These are phyloP conservation scores for Tetradesmus obliquus DNA, from an alignment of 139 green algal genomes.

Conservation along the genomic window DNA sequence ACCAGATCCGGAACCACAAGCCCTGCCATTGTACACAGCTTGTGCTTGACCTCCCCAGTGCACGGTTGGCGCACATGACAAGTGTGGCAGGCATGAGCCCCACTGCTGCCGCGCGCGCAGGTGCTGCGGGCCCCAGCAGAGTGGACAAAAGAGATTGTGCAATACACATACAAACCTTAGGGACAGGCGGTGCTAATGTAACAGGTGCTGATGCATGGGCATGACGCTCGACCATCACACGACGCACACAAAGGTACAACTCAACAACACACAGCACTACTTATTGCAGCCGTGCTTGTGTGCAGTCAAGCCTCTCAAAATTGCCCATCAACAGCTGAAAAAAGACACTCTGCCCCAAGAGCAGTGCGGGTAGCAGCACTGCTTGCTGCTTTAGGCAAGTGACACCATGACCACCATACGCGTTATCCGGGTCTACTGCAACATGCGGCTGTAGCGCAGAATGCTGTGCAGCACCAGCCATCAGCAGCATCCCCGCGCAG, in stretches of 20 bases:
- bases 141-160: neutral
- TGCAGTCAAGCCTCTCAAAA: neutral
- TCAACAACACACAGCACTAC: neutral
- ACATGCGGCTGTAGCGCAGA: neutral
- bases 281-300: neutral
- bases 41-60: neutral
- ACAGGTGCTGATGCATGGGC: neutral
- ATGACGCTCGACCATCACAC: neutral
- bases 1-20: no score
- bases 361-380: neutral
- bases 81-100: neutral
- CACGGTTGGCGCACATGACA: neutral
- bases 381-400: neutral
- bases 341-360: neutral
- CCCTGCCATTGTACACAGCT: neutral
- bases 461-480: neutral
- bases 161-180: neutral
- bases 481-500: neutral
- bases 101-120: neutral
- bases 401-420: neutral
- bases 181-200: neutral
- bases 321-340: neutral
- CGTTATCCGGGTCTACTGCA: neutral
- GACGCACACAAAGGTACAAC: neutral
- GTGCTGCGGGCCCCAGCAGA: neutral